Percentiles rank a stretch among this genome's conserved stretches.
These are phyloP conservation scores for Candida argentea DNA, from an alignment of 805 yeast species.

Conservation along the genomic window DNA sequence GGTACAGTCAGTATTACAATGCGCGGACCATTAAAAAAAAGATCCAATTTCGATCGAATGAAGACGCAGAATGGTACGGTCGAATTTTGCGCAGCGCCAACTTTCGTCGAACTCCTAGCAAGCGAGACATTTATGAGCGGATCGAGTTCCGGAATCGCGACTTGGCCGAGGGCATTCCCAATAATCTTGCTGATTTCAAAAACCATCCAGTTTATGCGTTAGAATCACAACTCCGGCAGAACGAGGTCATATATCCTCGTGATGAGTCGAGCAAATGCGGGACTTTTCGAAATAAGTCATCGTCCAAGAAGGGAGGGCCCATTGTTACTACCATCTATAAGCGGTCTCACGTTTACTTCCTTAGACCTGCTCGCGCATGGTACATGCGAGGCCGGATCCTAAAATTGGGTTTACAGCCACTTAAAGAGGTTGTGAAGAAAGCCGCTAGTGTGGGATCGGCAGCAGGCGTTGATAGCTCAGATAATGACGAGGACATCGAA, in stretches of 20 bases:
- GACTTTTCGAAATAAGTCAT: slow-evolving; percentile 38
- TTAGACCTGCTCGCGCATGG: slow-evolving; percentile 80
- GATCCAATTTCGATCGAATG: slow-evolving; percentile 45
- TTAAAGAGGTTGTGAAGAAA: slow-evolving; percentile 34
- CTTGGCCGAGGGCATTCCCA: slow-evolving; percentile 78
- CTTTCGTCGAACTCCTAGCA: slow-evolving; percentile 13
- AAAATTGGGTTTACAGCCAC: slow-evolving; percentile 59
- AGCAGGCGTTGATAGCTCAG: slow-evolving; percentile 12
- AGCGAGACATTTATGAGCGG: slow-evolving; percentile 44
- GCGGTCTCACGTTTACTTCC: slow-evolving; percentile 49
- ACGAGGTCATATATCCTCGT: slow-evolving; percentile 63
- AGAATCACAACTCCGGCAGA: slow-evolving; percentile 61
- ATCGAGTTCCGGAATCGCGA: slow-evolving; percentile 54
- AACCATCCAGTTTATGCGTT: slow-evolving; percentile 82
- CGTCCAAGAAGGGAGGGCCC: slow-evolving; percentile 20
- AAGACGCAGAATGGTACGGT: slow-evolving; percentile 53
- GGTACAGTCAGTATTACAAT: slow-evolving; percentile 65
- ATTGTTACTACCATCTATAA: slow-evolving; percentile 58
- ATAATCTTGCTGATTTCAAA: slow-evolving; percentile 68
- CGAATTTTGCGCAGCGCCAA: slow-evolving; percentile 25
- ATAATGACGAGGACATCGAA: slow-evolving; percentile 32
- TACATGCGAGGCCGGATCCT: slow-evolving; percentile 68
- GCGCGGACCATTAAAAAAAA: slow-evolving; percentile 69
- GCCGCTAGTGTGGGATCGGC: slow-evolving; percentile 7
- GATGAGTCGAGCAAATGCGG: slow-evolving; percentile 55